Percentiles rank a stretch among this genome's conserved stretches.
Evolutionary conservation across 768 basidiomycete genomes (phyloP).

Genomic region (Leccinum boreale): DNA sequence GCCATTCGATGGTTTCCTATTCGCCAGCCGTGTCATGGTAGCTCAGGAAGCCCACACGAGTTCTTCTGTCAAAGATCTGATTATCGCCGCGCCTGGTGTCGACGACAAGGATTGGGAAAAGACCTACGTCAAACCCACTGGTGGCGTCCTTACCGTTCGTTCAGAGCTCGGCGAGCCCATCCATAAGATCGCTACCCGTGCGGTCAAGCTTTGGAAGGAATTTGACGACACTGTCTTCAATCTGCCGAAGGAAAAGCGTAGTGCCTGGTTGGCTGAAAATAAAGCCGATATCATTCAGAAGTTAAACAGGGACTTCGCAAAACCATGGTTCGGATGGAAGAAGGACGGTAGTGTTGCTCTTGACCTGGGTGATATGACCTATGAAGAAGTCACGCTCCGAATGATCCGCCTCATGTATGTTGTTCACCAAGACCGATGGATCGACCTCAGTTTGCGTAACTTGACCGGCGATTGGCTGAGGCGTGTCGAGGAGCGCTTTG

Average conservation of each 20-base stretch:
- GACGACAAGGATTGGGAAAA: conserved; percentile 89
- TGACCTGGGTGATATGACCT: conserved; percentile 95
- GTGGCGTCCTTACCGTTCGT: conserved; percentile 93
- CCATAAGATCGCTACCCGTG: conserved; percentile 97
- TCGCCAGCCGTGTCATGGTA: conserved; percentile 97
- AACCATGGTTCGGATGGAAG: conserved; percentile 98
- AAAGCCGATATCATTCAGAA: conserved; percentile 87
- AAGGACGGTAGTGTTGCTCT: conserved; percentile 81
- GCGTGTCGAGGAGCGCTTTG: conserved; percentile 92
- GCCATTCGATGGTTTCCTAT: conserved; percentile 98
- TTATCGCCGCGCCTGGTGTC: conserved; percentile 92
- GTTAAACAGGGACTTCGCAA: conserved; percentile 92
- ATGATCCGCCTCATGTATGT: conserved; percentile 96
- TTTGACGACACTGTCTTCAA: conserved; percentile 97
- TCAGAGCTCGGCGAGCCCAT: conserved; percentile 99
- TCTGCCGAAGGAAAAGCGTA: conserved; percentile 93
- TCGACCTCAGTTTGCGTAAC: conserved; percentile 88
- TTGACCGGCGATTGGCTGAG: conserved; percentile 96
- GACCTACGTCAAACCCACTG: conserved; percentile 91
- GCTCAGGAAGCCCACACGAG: conserved; percentile 98
- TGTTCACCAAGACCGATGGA: conserved; percentile 86
- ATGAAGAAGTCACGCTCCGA: conserved; percentile 90
- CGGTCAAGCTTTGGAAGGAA: conserved; percentile 97
- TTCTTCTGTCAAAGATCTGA: conserved; percentile 92
- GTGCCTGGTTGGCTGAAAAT: conserved; percentile 80